A percentile compares a stretch with the other conserved stretches of the same genome.
These are phyloP conservation scores for Amylocarpus encephaloides DNA, from an alignment of 2,329 filamentous ascomycete species.

Conservation along the genomic window DNA sequence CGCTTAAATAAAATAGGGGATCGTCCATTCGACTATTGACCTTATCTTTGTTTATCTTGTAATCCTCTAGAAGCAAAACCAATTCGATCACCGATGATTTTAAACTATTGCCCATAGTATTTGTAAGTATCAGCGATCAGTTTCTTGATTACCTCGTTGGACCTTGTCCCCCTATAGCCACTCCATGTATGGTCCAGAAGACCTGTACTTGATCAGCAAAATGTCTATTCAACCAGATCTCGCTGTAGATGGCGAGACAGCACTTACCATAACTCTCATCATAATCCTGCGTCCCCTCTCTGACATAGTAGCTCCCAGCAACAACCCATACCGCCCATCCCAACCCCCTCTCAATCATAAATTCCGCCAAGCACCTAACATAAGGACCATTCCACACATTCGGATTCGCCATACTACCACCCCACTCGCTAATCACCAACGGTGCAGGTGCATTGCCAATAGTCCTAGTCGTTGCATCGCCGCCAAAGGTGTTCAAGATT, in stretches of 20 bases:
- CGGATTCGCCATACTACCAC: slow-evolving; percentile 41
- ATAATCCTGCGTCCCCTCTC: slow-evolving; percentile 44
- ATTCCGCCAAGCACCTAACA: slow-evolving; percentile 40
- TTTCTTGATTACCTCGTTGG: slow-evolving; percentile 5
- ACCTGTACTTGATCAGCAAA: slow-evolving; percentile 2
- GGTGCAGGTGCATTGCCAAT: slow-evolving; percentile 34
- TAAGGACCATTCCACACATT: slow-evolving; percentile 42
- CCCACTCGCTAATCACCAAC: slow-evolving; percentile 38
- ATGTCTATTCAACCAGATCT: too few species aligned
- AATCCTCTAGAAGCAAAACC: too few species aligned
- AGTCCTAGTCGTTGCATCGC: slow-evolving; percentile 35
- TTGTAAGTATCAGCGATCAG: slow-evolving; percentile 9
- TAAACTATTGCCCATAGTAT: slow-evolving; percentile 7
- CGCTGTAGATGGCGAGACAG: too few species aligned
- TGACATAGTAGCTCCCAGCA: slow-evolving; percentile 50
- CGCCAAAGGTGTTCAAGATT: slow-evolving; percentile 35
- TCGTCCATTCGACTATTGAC: neutral
- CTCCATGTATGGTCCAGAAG: slow-evolving; percentile 14
- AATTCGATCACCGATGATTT: too few species aligned
- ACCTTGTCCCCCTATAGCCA: slow-evolving; percentile 8
- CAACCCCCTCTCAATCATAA: slow-evolving; percentile 33
- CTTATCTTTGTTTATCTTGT: too few species aligned
- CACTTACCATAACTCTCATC: slow-evolving; percentile 50
- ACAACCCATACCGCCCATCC: slow-evolving; percentile 56
- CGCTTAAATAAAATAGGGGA: neutral